Base-by-base conservation (phyloP, 2,329 filamentous ascomycete species). In the Aspergillus aculeatinus region DNA sequence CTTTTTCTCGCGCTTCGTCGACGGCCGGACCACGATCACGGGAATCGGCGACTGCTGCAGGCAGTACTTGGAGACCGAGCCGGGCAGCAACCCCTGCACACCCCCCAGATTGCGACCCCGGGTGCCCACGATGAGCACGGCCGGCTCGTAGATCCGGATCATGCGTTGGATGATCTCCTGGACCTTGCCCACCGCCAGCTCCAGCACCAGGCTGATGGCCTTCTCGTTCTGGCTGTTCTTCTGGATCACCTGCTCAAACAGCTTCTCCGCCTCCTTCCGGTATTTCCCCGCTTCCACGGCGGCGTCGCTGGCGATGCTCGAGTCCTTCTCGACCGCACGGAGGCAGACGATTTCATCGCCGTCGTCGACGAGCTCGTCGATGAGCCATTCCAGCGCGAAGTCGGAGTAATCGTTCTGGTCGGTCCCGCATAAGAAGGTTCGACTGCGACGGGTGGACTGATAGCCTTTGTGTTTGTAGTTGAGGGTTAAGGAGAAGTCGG, bases 341-440 rank as follows among this genome's bases (percentile, higher is more conserved):
- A 97, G 84, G 76, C 93, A 97, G 9, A 97, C 90, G 59, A 97
- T 89, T 76, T 96, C 92, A 72, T 97, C 93, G 19, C 93, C 92
- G 70, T 96, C 93, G 69, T 96, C 92, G 47, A 96, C 91, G 58
- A 96, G 83, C 77, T 96, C 92, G 69, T 96, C 91, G 44, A 97
- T 85, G 54, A 96, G 83, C 92, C 92, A 97, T 75, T 96, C 91
- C 19, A 97, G 81, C 16, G 93, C 93, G 76, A 94, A 95, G 63
- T 96, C 91, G 6, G 92, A 96, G 76, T 96, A 96, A 60, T 91
- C 86, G 68, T 96, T 92, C 70, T 94, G 90, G 76, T 96, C 93
- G 19, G 93, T 90, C 21, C 93, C 93, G 64, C 93, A 94, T 72
- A 97, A 87, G 69, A 96, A 96, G 9, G 91, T 96, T 56, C 93